Conservation (phyloP, 768 basidiomycete species). For the Tylopilus rubrobrunneus region DNA sequence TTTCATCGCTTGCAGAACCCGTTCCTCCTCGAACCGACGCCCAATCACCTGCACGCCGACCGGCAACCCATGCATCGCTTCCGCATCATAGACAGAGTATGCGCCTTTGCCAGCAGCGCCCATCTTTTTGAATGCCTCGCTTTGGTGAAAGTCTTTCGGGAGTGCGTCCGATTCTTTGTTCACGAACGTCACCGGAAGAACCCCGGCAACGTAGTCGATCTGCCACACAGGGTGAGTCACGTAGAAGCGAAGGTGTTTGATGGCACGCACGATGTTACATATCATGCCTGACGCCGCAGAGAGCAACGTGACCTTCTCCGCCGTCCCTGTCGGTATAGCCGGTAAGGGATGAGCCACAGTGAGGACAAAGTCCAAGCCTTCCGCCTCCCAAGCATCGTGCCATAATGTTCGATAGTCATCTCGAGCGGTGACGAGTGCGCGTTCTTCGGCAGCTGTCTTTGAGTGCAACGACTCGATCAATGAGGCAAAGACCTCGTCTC, state of each 20-base stretch:
- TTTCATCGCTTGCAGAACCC: slow-evolving; percentile 66
- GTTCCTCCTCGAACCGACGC: slow-evolving; percentile 65
- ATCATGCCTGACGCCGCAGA: slow-evolving; percentile 35
- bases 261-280: slow-evolving; percentile 40
- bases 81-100: slow-evolving; percentile 53
- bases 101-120: slow-evolving; percentile 44
- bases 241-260: not conserved
- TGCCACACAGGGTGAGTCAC: slow-evolving; percentile 12
- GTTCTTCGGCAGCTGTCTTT: slow-evolving; percentile 29
- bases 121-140: slow-evolving; percentile 27
- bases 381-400: slow-evolving; percentile 37
- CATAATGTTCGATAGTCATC: slow-evolving; percentile 23
- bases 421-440: slow-evolving; percentile 25
- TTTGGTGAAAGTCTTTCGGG: slow-evolving; percentile 25
- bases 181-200: slow-evolving; percentile 56
- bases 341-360: slow-evolving; percentile 38
- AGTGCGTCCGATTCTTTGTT: slow-evolving; percentile 41
- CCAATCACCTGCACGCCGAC: slow-evolving; percentile 66
- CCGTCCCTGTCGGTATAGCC: slow-evolving; percentile 35
- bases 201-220: slow-evolving; percentile 58
- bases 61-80: slow-evolving; percentile 65
- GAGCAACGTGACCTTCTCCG: slow-evolving; percentile 33
- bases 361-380: slow-evolving; percentile 40
- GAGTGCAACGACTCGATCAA: slow-evolving; percentile 33
- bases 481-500: slow-evolving; percentile 27